A percentile compares a stretch with the other conserved stretches of the same genome.
These are phyloP conservation scores for Sporothrix curviconia DNA, from an alignment of 2,329 filamentous ascomycete genomes.

Conservation along the genomic window DNA sequence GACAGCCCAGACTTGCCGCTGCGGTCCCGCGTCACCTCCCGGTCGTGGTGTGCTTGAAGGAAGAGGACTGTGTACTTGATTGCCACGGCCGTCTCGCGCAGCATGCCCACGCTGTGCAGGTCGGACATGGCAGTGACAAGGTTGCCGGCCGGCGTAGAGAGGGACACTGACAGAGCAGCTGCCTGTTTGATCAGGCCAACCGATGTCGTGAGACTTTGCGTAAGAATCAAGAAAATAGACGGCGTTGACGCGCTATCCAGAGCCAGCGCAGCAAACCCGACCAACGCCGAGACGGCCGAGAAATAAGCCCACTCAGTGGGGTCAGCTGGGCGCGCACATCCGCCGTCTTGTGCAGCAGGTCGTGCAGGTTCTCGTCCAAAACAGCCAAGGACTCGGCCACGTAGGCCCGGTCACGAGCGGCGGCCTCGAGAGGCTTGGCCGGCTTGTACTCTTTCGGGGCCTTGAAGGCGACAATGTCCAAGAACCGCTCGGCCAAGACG, in stretches of 20 bases:
- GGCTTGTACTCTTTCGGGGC: constrained; percentile 46
- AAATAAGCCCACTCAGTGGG: constrained; percentile 38
- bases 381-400: constrained; percentile 37
- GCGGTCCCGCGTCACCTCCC: constrained; percentile 28
- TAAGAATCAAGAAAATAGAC: neutral
- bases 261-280: constrained; percentile 22
- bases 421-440: constrained; percentile 30
- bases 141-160: constrained; percentile 7
- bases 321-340: constrained; percentile 30
- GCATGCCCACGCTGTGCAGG: constrained; percentile 31
- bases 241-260: constrained; percentile 17
- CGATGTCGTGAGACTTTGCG: constrained; percentile 9
- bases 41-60: constrained; percentile 27
- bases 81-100: constrained; percentile 32
- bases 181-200: constrained; percentile 15
- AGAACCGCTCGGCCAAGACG: constrained; percentile 45
- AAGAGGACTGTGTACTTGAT: constrained; percentile 28
- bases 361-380: constrained; percentile 35
- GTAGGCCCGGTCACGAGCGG: constrained; percentile 38
- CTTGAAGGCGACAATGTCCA: constrained; percentile 43
- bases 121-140: constrained; percentile 27
- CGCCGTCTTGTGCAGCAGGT: constrained; percentile 28
- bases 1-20: constrained; percentile 27
- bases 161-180: neutral
- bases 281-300: constrained; percentile 36